Evolutionary conservation across 306 rosid species (phyloP).

Genomic region (Vicia sativa): DNA sequence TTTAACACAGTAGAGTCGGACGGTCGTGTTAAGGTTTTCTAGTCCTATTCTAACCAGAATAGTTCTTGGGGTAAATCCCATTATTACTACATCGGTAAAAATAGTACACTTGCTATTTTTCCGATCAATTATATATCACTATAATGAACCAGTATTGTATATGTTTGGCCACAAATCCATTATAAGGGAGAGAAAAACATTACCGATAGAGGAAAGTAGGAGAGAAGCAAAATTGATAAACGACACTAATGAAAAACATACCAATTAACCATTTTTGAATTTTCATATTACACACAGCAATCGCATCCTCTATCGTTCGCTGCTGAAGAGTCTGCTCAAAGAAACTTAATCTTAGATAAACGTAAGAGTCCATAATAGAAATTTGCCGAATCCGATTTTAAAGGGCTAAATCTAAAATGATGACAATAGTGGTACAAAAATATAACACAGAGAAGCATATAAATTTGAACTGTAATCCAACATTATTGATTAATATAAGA

Average conservation of each 20-base stretch:
- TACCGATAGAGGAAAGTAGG: constrained; percentile 10
- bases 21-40: too few species aligned
- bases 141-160: too few species aligned
- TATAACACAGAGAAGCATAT: constrained; percentile 13
- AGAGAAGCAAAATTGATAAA: constrained; percentile 20
- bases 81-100: too few species aligned
- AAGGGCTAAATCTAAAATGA: constrained; percentile 6
- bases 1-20: too few species aligned
- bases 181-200: too few species aligned
- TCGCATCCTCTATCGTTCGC: constrained; percentile 65
- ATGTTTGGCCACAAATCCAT: too few species aligned
- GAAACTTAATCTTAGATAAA: constrained; percentile 32
- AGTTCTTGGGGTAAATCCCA: too few species aligned
- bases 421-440: background rate
- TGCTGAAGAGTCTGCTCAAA: constrained; percentile 67
- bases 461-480: constrained; percentile 10
- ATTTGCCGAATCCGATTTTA: background rate
- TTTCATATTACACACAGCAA: constrained; percentile 64
- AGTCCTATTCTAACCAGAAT: too few species aligned
- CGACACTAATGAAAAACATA: constrained; percentile 32
- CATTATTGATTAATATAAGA: constrained; percentile 3
- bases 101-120: too few species aligned
- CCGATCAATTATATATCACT: too few species aligned
- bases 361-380: background rate
- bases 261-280: constrained; percentile 61